Percentiles rank a stretch among this genome's conserved stretches.
phyloP scores from a whole-genome alignment of 139 green algal species.

The Micractinium sp. region DNA sequence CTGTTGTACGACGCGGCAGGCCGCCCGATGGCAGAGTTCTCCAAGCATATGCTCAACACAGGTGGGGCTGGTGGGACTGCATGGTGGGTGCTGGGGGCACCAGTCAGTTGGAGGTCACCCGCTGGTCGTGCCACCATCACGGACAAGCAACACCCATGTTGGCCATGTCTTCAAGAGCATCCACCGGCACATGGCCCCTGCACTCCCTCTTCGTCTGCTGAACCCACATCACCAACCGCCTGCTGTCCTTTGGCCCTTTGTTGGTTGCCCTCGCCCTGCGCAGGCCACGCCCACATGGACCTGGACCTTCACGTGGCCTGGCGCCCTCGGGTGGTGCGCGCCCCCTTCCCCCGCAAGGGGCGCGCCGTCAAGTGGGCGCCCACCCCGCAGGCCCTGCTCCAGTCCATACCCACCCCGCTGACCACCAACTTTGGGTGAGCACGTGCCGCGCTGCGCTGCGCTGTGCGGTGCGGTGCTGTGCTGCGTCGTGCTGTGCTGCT shows the following conservation, averaged over 20 bases:
- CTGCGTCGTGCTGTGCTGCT: too few relatives aligned
- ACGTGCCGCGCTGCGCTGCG: not conserved
- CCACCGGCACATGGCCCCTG: too few relatives aligned
- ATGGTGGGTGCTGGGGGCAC: not conserved
- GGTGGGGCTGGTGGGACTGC: not conserved
- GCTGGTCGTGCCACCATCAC: too few relatives aligned
- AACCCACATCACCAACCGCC: not conserved
- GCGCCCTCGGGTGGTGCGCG: constrained; percentile 7
- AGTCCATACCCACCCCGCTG: not conserved
- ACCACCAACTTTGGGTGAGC: constrained; percentile 30
- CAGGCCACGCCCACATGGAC: constrained; percentile 11
- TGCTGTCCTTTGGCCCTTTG: too few relatives aligned
- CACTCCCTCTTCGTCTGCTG: too few relatives aligned
- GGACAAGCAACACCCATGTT: too few relatives aligned
- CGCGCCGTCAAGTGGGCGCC: constrained; percentile 16
- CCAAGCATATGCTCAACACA: not conserved
- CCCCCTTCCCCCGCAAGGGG: not conserved
- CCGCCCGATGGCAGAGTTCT: not conserved
- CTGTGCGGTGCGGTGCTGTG: too few relatives aligned
- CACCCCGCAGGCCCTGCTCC: constrained; percentile 12
- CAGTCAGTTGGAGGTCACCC: too few relatives aligned
- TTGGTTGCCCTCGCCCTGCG: not conserved
- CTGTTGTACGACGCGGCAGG: not conserved
- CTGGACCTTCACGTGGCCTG: not conserved
- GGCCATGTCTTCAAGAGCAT: too few relatives aligned